Percentiles rank a stretch among this genome's conserved stretches.
Conservation (phyloP, 192 early-diverging fungal genomes). For the Backusella luteola region DNA sequence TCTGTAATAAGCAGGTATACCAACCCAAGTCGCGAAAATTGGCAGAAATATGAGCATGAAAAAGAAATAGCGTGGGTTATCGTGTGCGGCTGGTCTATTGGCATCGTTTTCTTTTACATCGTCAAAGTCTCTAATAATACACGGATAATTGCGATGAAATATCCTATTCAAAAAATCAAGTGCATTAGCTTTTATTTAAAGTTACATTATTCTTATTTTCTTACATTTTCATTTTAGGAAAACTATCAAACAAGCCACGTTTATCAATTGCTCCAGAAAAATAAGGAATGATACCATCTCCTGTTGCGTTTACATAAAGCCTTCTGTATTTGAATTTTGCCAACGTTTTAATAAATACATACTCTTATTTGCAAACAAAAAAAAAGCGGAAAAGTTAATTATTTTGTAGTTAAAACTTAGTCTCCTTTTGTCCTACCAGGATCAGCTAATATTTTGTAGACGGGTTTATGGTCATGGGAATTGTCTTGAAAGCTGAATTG, state of each 20-base stretch:
- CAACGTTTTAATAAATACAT: background rate
- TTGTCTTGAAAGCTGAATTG: background rate
- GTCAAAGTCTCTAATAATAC: background rate
- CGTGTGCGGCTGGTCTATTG: background rate
- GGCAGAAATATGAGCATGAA: background rate
- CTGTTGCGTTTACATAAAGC: background rate
- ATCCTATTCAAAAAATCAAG: background rate
- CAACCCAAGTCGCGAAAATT: background rate
- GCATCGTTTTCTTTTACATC: background rate
- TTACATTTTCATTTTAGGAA: slow-evolving; percentile 1
- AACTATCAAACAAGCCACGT: background rate
- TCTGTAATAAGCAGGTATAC: background rate
- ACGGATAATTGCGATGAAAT: background rate
- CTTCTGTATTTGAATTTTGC: background rate
- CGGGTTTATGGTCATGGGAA: background rate
- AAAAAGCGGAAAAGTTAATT: background rate
- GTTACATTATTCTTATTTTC: background rate
- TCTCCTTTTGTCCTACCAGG: background rate
- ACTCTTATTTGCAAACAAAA: background rate
- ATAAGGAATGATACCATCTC: background rate
- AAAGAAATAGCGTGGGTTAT: background rate
- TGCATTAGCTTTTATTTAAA: background rate
- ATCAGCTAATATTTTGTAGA: background rate
- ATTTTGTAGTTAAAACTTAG: background rate
- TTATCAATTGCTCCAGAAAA: background rate